These are phyloP conservation scores for Zygosaccharomyces bisporus DNA, from an alignment of 805 yeast genomes.

Conservation along the genomic window DNA sequence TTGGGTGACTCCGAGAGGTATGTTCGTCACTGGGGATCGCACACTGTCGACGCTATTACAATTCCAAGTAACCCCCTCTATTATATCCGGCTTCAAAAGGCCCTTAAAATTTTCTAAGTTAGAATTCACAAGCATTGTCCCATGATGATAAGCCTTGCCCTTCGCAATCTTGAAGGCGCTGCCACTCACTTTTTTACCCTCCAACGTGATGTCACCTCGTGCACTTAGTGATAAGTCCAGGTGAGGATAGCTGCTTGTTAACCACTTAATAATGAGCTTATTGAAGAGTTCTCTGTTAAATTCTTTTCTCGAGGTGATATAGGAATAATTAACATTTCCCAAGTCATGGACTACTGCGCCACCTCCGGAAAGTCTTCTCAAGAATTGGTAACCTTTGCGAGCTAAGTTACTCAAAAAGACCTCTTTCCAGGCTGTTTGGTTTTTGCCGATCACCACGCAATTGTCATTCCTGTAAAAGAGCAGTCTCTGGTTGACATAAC, in stretches of 20 bases:
- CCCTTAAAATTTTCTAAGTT: conserved; percentile 55
- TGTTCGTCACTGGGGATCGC: conserved; percentile 70
- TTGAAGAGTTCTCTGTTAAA: conserved; percentile 61
- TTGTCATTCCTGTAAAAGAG: conserved; percentile 73
- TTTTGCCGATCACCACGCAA: conserved; percentile 92
- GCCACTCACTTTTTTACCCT: conserved; percentile 71
- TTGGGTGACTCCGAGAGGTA: conserved; percentile 43
- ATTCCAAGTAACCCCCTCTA: conserved; percentile 43
- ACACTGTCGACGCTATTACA: conserved; percentile 69
- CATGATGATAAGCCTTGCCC: conserved; percentile 89
- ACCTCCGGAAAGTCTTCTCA: conserved; percentile 87
- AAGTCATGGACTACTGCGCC: conserved; percentile 94
- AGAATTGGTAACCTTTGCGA: conserved; percentile 52
- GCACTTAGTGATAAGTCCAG: conserved; percentile 50
- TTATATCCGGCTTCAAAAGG: conserved; percentile 50
- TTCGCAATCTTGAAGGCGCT: conserved; percentile 84
- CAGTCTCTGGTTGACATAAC: conserved; percentile 46
- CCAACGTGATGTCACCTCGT: conserved; percentile 74
- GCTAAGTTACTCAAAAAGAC: conserved; percentile 56
- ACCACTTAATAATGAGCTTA: conserved; percentile 41
- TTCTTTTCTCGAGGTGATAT: conserved; percentile 60
- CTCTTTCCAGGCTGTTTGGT: conserved; percentile 94
- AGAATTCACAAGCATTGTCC: conserved; percentile 82
- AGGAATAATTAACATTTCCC: conserved; percentile 86
- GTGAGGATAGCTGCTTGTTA: conserved; percentile 16